Base-by-base conservation (phyloP, 2,329 filamentous ascomycete genomes). In the Acarospora socialis region DNA sequence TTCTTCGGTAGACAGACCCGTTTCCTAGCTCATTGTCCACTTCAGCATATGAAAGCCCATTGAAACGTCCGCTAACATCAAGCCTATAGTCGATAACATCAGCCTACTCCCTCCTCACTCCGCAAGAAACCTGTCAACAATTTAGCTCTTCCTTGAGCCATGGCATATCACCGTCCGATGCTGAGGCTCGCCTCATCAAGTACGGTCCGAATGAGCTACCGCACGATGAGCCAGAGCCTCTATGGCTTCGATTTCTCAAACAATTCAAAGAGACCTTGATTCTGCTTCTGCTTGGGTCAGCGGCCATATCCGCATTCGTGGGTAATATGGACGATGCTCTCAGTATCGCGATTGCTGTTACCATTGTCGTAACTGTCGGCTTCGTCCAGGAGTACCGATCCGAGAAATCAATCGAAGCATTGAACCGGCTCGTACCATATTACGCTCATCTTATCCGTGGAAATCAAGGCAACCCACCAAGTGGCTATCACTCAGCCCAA, bases 381-480 rank as follows among this genome's bases (percentile, higher is more conserved):
- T 98, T 98, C 46, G 74, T 95, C 32, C 90, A 98, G 53, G 90
- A 98, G 57, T 98, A 98, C 54, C 70, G 90, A 37, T 95, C 90
- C 5, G 90, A 98, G 53, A 92, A 98, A 57, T 95, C 87, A 3
- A 74, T 98, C 43, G 90, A 98, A 56, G 90, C 90, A 13, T 63
- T 98, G 44, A 94, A 81, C 50, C 82, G 90, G 46, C 63, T 98
- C 16, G 87, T 98, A 0, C 92, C 90, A 17, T 92, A 95, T 53
- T 83, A 86, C 52, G 90, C 92, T 18, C 86, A 98, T 58, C 65
- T 95, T n/a, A 82, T 98, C 38, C 77, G 92, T 39, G 66, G 68
- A 31, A 34, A 25, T 16, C n/a, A n/a, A n/a, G n/a, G n/a, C n/a
- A n/a, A n/a, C n/a, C n/a, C n/a, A n/a, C n/a, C n/a, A n/a, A n/a